Conservation (phyloP, 2,329 filamentous ascomycete genomes). For the Coccinonectria pachysandricola region DNA sequence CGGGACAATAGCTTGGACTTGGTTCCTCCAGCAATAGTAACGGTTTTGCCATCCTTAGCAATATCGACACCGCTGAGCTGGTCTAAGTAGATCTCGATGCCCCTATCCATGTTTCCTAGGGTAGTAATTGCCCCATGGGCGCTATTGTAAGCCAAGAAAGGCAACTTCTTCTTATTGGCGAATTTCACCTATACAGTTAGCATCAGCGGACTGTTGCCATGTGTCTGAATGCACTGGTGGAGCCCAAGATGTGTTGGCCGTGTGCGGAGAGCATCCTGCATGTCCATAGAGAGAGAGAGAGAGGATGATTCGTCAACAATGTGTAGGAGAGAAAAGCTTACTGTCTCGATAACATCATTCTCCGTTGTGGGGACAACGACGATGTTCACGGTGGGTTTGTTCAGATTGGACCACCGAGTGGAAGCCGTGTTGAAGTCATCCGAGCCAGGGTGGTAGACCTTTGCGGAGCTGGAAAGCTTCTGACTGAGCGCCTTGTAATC, state of each 20-base stretch:
- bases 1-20: constrained; percentile 35
- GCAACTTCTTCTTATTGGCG: constrained; percentile 34
- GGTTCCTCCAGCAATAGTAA: constrained; percentile 38
- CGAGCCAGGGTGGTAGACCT: constrained; percentile 32
- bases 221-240: no score
- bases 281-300: no score
- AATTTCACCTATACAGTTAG: constrained; percentile 23
- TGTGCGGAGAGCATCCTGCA: no score
- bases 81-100: constrained; percentile 39
- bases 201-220: no score
- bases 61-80: constrained; percentile 34
- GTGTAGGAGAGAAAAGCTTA: no score
- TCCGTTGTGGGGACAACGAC: constrained; percentile 38
- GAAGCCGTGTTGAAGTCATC: constrained; percentile 28
- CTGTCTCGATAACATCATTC: constrained; percentile 38
- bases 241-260: no score
- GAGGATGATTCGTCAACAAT: no score
- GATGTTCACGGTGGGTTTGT: constrained; percentile 31
- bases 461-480: constrained; percentile 27
- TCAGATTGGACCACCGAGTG: constrained; percentile 35
- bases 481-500: no score
- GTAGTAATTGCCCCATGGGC: constrained; percentile 41
- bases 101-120: constrained; percentile 35
- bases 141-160: constrained; percentile 43
- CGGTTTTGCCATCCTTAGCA: constrained; percentile 31